A percentile compares a stretch with the other conserved stretches of the same genome.
Evolutionary conservation across 345 rosid genomes (phyloP).

Genomic region (Gossypium longicalyx): DNA sequence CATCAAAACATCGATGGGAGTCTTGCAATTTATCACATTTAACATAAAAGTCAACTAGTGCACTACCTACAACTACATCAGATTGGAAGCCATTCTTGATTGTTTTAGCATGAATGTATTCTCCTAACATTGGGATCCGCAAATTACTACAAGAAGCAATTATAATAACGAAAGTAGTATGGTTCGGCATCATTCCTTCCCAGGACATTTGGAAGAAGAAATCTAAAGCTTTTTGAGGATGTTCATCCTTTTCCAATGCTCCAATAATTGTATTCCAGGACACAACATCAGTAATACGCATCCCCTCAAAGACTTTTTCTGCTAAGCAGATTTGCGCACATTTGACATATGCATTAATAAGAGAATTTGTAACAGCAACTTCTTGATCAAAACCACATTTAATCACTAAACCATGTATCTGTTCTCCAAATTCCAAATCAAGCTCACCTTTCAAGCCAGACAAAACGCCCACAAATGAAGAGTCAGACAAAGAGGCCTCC

Average conservation of each 20-base stretch:
- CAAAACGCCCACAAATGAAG: constrained; percentile 57
- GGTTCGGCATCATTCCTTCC: constrained; percentile 39
- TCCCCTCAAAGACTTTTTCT: constrained; percentile 46
- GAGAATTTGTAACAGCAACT: constrained; percentile 47
- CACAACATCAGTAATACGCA: constrained; percentile 41
- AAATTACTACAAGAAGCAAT: constrained; percentile 43
- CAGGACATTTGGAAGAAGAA: constrained; percentile 40
- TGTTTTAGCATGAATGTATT: constrained; percentile 50
- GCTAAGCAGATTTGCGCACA: constrained; percentile 36
- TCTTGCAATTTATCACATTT: constrained; percentile 53
- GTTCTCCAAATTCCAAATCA: constrained; percentile 47
- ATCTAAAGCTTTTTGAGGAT: constrained; percentile 45
- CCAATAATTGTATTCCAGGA: constrained; percentile 72
- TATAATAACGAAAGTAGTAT: constrained; percentile 48
- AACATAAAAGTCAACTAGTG: constrained; percentile 67
- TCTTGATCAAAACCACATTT: constrained; percentile 42
- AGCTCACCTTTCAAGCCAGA: constrained; percentile 41
- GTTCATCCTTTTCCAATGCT: constrained; percentile 43
- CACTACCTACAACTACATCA: constrained; percentile 57
- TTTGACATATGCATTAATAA: constrained; percentile 56
- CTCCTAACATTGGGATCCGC: constrained; percentile 37
- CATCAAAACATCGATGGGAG: constrained; percentile 52
- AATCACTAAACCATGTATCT: constrained; percentile 55
- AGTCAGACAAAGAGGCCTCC: constrained; percentile 39
- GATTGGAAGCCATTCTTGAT: constrained; percentile 41